Evolutionary conservation across 257 asterid species (phyloP).

Genomic region (Solanum tarijense): DNA sequence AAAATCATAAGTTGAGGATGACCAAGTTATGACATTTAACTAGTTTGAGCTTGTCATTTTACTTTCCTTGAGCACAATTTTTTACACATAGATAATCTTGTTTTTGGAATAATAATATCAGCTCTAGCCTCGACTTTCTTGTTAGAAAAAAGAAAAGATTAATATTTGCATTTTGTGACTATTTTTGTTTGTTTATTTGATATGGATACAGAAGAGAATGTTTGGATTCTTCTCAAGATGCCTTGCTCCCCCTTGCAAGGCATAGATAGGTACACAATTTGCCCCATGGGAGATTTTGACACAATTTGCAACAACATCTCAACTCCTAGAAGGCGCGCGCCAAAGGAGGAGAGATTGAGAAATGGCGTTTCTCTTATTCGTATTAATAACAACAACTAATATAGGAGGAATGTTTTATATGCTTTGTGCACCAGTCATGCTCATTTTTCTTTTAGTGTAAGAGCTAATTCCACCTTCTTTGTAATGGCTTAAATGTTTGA

Average conservation of each 20-base stretch:
- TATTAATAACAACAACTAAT: neutral
- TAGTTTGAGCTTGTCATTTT: neutral
- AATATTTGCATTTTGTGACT: neutral
- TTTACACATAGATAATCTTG: neutral
- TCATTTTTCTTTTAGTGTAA: neutral
- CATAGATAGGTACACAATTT: conserved; percentile 15
- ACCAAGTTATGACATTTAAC: neutral
- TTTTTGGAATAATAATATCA: neutral
- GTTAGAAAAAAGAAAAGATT: neutral
- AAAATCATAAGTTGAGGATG: neutral
- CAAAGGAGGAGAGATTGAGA: neutral
- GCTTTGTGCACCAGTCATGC: neutral
- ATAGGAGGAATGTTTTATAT: neutral
- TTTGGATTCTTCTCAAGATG: conserved; percentile 84
- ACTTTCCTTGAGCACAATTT: neutral
- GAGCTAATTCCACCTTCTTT: neutral
- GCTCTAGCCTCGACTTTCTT: neutral
- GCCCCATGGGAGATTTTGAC: neutral
- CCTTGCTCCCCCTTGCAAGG: conserved; percentile 71
- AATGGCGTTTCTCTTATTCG: neutral
- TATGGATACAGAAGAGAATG: conserved; percentile 54
- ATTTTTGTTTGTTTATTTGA: neutral
- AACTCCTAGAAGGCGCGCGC: neutral
- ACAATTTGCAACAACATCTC: neutral
- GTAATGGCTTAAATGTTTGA: neutral